A percentile compares a stretch with the other conserved stretches of the same genome.
phyloP scores from a whole-genome alignment of 441 rosid genomes.

The Populus hybrid region DNA sequence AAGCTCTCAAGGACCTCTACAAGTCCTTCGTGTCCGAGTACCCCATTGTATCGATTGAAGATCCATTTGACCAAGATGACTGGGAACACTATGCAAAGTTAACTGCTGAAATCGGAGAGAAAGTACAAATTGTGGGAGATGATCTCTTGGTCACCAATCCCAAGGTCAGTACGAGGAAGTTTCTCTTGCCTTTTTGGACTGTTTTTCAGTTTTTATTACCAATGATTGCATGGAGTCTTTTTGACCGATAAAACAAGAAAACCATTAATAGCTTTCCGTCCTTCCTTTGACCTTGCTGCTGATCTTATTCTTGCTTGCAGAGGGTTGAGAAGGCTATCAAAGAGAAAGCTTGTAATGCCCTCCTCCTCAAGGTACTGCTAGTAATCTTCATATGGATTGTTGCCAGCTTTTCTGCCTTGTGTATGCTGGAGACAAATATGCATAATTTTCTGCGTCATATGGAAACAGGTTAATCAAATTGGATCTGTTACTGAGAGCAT shows the following conservation, averaged over 20 bases:
- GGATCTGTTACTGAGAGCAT: slow-evolving; percentile 96
- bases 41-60: slow-evolving; percentile 94
- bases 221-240: not conserved
- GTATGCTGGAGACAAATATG: not conserved
- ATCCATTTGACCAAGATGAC: slow-evolving; percentile 98
- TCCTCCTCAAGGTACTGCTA: slow-evolving; percentile 73
- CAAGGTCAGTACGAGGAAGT: slow-evolving; percentile 49
- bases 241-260: not conserved
- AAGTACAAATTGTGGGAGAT: slow-evolving; percentile 91
- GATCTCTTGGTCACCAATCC: slow-evolving; percentile 98
- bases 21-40: slow-evolving; percentile 86
- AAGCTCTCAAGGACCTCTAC: slow-evolving; percentile 79
- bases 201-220: not conserved
- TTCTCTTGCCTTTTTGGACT: not conserved
- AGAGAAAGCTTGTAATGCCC: slow-evolving; percentile 92
- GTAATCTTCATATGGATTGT: not conserved
- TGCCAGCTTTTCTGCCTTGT: not conserved
- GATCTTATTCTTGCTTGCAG: slow-evolving; percentile 34
- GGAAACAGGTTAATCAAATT: slow-evolving; percentile 85
- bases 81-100: slow-evolving; percentile 86
- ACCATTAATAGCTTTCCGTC: not conserved
- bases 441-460: not conserved
- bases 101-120: slow-evolving; percentile 67
- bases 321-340: slow-evolving; percentile 89
- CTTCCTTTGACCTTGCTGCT: not conserved